A percentile compares a stretch with the other conserved stretches of the same genome.
Evolutionary conservation across 768 basidiomycete genomes (phyloP).

Genomic region (Mrakia frigida): DNA sequence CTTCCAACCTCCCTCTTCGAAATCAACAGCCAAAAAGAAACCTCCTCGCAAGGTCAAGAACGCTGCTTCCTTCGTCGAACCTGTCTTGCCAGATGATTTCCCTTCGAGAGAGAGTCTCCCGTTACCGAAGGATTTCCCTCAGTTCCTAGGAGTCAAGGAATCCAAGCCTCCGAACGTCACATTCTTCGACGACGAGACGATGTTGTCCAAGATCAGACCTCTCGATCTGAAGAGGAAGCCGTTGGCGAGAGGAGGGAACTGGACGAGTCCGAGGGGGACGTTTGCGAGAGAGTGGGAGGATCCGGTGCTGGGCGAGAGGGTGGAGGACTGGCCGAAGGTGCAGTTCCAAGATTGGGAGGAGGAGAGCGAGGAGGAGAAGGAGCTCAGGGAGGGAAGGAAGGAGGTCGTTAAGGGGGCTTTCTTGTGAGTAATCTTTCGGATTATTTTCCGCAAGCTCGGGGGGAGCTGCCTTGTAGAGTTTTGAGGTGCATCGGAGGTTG

Average conservation of each 20-base stretch:
- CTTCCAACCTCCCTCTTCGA: not conserved
- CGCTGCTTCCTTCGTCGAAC: slow-evolving; percentile 10
- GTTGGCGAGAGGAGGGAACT: slow-evolving; percentile 8
- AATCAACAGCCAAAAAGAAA: not conserved
- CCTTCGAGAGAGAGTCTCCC: not conserved
- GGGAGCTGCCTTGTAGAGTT: not conserved
- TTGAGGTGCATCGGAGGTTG: not conserved
- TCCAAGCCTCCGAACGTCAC: not conserved
- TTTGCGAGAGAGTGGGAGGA: slow-evolving; percentile 22
- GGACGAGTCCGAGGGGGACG: slow-evolving; percentile 19
- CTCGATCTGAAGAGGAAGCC: not conserved
- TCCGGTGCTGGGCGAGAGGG: not conserved
- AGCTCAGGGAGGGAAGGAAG: slow-evolving; percentile 21
- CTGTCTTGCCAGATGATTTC: slow-evolving; percentile 12
- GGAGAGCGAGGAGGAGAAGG: slow-evolving; percentile 23
- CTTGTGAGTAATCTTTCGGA: slow-evolving; percentile 8
- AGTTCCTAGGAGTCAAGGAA: not conserved
- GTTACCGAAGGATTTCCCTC: slow-evolving; percentile 3
- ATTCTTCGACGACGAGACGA: not conserved
- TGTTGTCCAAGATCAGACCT: not conserved
- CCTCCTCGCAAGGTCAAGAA: slow-evolving; percentile 6
- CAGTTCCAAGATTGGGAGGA: slow-evolving; percentile 11
- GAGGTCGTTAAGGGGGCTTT: slow-evolving; percentile 39
- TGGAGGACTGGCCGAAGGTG: slow-evolving; percentile 1
- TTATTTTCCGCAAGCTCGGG: too few species aligned